Evolutionary conservation across 306 rosid genomes (phyloP), one percentile per base, ranked within the genome.

Genomic region (Senna tora): DNA sequence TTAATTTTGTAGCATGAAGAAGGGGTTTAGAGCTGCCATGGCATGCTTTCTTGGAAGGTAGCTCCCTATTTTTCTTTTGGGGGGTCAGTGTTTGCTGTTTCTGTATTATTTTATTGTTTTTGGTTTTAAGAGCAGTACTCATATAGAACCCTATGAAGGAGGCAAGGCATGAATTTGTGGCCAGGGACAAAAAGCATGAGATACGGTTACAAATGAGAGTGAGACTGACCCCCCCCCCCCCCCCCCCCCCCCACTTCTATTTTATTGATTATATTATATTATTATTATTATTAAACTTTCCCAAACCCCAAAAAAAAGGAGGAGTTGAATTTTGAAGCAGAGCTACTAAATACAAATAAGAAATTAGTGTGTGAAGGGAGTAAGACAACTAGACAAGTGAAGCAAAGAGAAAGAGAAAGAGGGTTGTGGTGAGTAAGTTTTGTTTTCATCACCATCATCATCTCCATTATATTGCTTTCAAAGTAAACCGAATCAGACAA

Each of bases 101-200:
- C 2, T 5, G 32, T 25, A 77, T 75, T 87, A 84, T 86, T 83
- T 60, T 82, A 87, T 79, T 79, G 60, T 72, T 81, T 49, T 77
- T 53, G 60, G 73, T 75, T 65, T 70, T 61, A 75, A 76, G 3
- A 74, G 78, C 86, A 77, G 68, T 65, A 66, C 85, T 84, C 73
- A 75, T 58, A 73, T 80, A 87, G 95, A 85, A 84, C 86, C 93
- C 90, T 82, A 50, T 50, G 28, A 67, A 86, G 88, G 89, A 81
- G 92, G 89, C 92, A 89, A 83, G 81, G 87, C 96, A 87, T 89
- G 92, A 89, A 86, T 82, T 86, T 84, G 88, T 86, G 89, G 96
- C 85, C 55, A 80, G 84, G 84, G 93, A 88, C 96, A 83, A 88
- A 87, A 88, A 81, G 89, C 90, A 84, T 72, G 93, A 80, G 93